Evolutionary conservation across 208 protist species (phyloP), one percentile per base, ranked within the genome.

Genomic region (Trypanosoma boissoni): DNA sequence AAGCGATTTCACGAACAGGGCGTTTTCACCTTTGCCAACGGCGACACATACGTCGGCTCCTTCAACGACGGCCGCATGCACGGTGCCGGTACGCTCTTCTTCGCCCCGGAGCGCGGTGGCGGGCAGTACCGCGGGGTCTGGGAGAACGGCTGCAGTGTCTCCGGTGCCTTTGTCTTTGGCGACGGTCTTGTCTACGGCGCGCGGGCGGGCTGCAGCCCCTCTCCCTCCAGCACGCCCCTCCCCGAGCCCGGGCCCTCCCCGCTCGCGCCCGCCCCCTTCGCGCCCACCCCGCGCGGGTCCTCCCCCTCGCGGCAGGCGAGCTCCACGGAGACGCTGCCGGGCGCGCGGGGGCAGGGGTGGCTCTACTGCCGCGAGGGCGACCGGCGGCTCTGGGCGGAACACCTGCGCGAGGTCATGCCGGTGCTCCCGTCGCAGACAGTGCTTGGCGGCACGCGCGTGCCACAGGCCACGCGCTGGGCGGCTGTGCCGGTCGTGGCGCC

Each of bases 41-140:
- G 91, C 23, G 83, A 94, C 58, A 64, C 70, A 14, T 96, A 94
- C 67, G 65, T 91, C 2, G 91, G 91, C 6, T 64, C 68, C 0
- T 80, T 94, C 56, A 31, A 74, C 45, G 91, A 96, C 59, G 91
- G 91, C 14, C 55, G 63, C 34, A 91, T 94, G 59, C 83, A 96
- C 53, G 91, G 91, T 9, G 46, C 80, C 24, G 91, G 91, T 26
- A 82, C 86, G 12, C 58, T 96, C 8, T 91, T 92, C 46, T 96
- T 71, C 55, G 58, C 68, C 1, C 41, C 21, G 16, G 52, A 71
- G 24, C 36, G 60, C 43, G 75, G 71, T 12, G 75, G 75, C n/a
- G 91, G 87, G 16, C 86, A 92, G 55, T 96, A 89, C 67, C 68
- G 82, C 20, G 91, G 86, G 6, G 56, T 86, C 2, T 96, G 91